Conservation (phyloP, 2,329 filamentous ascomycete species). For the Sporothrix curviconia region DNA sequence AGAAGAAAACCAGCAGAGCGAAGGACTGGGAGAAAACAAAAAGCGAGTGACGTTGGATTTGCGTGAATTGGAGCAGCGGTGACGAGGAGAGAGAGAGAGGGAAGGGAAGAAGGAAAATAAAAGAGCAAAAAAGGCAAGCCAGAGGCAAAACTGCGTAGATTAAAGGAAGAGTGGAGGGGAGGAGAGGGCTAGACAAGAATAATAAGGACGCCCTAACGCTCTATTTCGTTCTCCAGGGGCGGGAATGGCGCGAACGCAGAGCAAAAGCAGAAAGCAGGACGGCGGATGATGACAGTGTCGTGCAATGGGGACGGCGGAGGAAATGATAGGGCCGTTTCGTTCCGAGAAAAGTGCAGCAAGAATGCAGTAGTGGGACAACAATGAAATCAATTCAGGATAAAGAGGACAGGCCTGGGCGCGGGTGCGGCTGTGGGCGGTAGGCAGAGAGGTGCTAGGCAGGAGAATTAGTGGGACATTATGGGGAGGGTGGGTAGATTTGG, state of each 20-base stretch:
- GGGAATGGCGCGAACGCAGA: slow-evolving; percentile 9
- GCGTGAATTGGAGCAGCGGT: too few species aligned
- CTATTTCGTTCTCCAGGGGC: slow-evolving; percentile 2
- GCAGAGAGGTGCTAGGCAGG: slow-evolving; percentile 12
- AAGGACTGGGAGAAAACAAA: background rate
- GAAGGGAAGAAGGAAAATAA: background rate
- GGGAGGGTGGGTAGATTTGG: slow-evolving; percentile 17
- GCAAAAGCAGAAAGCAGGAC: slow-evolving; percentile 1
- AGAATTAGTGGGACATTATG: slow-evolving; percentile 15
- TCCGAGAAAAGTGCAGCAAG: slow-evolving; percentile 21
- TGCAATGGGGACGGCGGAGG: slow-evolving; percentile 14
- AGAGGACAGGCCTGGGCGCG: slow-evolving; percentile 9
- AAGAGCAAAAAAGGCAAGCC: background rate
- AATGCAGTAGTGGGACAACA: slow-evolving; percentile 6
- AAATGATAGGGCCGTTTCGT: slow-evolving; percentile 19
- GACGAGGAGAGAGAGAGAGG: background rate
- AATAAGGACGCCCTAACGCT: background rate
- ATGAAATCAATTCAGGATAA: background rate
- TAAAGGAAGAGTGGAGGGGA: background rate
- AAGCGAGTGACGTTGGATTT: slow-evolving; percentile 3
- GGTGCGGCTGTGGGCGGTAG: background rate
- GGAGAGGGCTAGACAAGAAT: slow-evolving; percentile 3
- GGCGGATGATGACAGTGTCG: slow-evolving; percentile 9
- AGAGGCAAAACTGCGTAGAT: background rate
- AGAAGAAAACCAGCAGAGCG: slow-evolving; percentile 2